phyloP scores from a whole-genome alignment of 352 stramenopile species.

The Globisporangium middletonii region DNA sequence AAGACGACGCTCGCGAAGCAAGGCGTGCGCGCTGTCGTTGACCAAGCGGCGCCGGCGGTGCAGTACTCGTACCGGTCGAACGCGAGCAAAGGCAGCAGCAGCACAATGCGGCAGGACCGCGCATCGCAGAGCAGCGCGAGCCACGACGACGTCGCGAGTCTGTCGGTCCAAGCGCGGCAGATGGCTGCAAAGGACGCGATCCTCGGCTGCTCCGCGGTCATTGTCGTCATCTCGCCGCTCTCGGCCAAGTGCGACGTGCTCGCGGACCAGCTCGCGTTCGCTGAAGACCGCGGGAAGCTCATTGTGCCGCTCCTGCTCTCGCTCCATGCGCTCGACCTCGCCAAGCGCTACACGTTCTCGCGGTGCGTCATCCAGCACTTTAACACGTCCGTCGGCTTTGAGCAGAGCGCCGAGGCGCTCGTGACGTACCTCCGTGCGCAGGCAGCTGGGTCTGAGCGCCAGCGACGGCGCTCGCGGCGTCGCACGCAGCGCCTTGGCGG shows the following conservation, averaged over 20 bases:
- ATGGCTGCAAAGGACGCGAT: constrained; percentile 74
- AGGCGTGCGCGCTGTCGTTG: constrained; percentile 51
- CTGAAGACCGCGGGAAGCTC: constrained; percentile 69
- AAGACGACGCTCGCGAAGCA: constrained; percentile 52
- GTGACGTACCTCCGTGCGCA: constrained; percentile 33
- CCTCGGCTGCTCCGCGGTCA: constrained; percentile 52
- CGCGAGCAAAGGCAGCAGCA: constrained; percentile 7
- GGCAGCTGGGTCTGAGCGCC: constrained; percentile 14
- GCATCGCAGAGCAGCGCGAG: background rate
- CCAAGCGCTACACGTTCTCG: constrained; percentile 79
- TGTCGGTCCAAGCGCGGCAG: constrained; percentile 52
- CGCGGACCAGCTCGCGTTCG: constrained; percentile 73
- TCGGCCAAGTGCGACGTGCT: constrained; percentile 66
- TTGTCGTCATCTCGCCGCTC: constrained; percentile 64
- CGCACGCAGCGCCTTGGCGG: constrained; percentile 1
- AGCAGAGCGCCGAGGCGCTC: constrained; percentile 64
- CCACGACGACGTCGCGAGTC: constrained; percentile 5
- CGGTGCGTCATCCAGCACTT: constrained; percentile 73
- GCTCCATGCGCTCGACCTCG: constrained; percentile 61
- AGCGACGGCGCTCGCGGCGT: constrained; percentile 18
- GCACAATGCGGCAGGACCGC: constrained; percentile 8
- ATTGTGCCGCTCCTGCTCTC: constrained; percentile 72
- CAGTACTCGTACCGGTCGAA: constrained; percentile 27
- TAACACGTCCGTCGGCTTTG: constrained; percentile 68
- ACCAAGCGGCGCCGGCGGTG: constrained; percentile 43